phyloP scores from a whole-genome alignment of 2,329 filamentous ascomycete species.

The Torrubiella hemipterigena region DNA sequence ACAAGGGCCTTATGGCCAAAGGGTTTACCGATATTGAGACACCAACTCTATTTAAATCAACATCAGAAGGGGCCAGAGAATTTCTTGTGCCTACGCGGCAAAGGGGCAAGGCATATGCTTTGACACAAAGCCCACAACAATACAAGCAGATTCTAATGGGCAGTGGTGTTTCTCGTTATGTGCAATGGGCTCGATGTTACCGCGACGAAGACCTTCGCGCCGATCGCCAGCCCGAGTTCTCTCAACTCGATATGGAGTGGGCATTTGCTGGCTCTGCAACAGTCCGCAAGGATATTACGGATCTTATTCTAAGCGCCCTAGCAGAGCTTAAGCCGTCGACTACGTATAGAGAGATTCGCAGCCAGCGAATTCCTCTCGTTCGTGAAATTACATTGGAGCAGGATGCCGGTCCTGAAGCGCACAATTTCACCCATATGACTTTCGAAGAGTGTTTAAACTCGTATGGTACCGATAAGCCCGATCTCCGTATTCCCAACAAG shows the following conservation, averaged over 20 bases:
- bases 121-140: slow-evolving; percentile 94
- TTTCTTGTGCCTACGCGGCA: slow-evolving; percentile 83
- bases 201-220: slow-evolving; percentile 87
- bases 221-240: slow-evolving; percentile 93
- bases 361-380: slow-evolving; percentile 20
- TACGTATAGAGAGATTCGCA: slow-evolving; percentile 53
- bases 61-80: slow-evolving; percentile 86
- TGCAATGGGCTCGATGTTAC: slow-evolving; percentile 89
- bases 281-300: slow-evolving; percentile 22
- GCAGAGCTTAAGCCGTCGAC: slow-evolving; percentile 14
- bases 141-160: slow-evolving; percentile 99
- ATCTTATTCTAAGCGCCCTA: slow-evolving; percentile 19
- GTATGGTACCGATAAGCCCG: slow-evolving; percentile 89
- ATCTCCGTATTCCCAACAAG: slow-evolving; percentile 62
- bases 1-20: slow-evolving; percentile 39
- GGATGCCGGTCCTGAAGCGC: slow-evolving; percentile 12
- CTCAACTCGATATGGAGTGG: slow-evolving; percentile 93
- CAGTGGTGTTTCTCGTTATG: slow-evolving; percentile 70
- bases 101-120: slow-evolving; percentile 68
- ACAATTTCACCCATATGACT: slow-evolving; percentile 21
- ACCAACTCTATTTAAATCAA: slow-evolving; percentile 92
- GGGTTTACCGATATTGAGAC: slow-evolving; percentile 78
- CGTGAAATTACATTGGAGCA: slow-evolving; percentile 11
- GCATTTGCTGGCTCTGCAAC: slow-evolving; percentile 54
- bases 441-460: slow-evolving; percentile 49